phyloP scores from a whole-genome alignment of 495 filamentous ascomycete genomes.

The Neurospora discreta region DNA sequence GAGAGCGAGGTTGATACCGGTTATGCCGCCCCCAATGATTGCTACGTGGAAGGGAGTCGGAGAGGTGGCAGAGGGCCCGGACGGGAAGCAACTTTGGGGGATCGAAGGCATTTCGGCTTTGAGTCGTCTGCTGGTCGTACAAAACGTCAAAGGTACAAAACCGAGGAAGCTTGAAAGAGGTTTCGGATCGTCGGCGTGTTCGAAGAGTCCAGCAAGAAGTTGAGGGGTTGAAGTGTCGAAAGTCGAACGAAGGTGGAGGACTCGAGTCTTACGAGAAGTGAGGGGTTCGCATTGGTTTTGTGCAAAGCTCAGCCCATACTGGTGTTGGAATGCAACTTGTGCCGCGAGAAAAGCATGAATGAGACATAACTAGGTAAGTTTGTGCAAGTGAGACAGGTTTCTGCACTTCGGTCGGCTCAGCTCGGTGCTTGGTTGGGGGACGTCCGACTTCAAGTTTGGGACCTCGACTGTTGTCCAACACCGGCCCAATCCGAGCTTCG shows the following conservation, averaged over 20 bases:
- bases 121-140: neutral
- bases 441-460: neutral
- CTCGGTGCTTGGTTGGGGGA: neutral
- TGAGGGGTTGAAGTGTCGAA: neutral
- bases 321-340: neutral
- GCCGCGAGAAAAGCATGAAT: neutral
- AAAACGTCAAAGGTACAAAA: neutral
- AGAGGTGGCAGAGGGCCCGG: constrained; percentile 13
- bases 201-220: neutral
- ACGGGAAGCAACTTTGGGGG: neutral
- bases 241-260: neutral
- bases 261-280: neutral
- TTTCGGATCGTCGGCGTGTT: neutral
- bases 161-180: neutral
- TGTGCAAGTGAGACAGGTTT: neutral
- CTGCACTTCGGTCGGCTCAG: neutral
- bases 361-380: neutral
- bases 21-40: constrained; percentile 51
- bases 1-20: constrained; percentile 44
- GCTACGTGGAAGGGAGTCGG: constrained; percentile 28
- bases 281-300: neutral
- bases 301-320: neutral
- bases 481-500: neutral
- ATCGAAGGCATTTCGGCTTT: constrained; percentile 1
- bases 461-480: neutral